Percentiles rank a stretch among this genome's conserved stretches.
These are phyloP conservation scores for Teunomyces gatunensis DNA, from an alignment of 805 yeast genomes.

Conservation along the genomic window DNA sequence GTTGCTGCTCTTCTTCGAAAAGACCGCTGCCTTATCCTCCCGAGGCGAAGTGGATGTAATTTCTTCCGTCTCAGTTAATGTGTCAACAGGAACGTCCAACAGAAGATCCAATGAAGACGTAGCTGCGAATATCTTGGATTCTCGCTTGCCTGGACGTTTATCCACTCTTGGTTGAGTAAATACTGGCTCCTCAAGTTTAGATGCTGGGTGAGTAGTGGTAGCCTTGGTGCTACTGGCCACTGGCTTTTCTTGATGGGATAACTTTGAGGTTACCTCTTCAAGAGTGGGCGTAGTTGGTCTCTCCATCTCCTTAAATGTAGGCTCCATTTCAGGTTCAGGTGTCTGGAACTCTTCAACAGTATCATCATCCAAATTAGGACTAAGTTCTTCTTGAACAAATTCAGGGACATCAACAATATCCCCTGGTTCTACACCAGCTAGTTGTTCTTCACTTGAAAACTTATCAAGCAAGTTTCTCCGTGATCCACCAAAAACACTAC, in stretches of 20 bases:
- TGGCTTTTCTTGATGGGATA: too few species aligned
- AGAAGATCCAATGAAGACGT: not conserved
- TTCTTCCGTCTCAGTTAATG: not conserved
- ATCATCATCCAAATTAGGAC: not conserved
- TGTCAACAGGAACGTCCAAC: not conserved
- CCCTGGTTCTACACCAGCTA: not conserved
- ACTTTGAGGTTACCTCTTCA: too few species aligned
- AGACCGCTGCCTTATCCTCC: constrained; percentile 9
- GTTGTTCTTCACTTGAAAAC: not conserved
- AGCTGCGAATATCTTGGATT: not conserved
- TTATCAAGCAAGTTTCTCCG: not conserved
- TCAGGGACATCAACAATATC: not conserved
- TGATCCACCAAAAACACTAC: not conserved
- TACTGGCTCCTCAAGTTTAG: not conserved
- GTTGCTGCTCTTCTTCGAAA: constrained; percentile 4
- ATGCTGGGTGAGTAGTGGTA: not conserved
- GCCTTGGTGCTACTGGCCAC: too few species aligned
- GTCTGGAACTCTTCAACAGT: not conserved
- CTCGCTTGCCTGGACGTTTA: not conserved
- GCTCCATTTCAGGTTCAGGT: not conserved
- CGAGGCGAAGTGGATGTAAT: not conserved
- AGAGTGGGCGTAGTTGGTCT: not conserved
- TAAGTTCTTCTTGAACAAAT: not conserved
- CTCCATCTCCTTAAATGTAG: not conserved
- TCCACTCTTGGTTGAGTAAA: not conserved